Percentiles rank a stretch among this genome's conserved stretches.
Conservation (phyloP, 73 alveolate species). For the Effrenium voratum region DNA sequence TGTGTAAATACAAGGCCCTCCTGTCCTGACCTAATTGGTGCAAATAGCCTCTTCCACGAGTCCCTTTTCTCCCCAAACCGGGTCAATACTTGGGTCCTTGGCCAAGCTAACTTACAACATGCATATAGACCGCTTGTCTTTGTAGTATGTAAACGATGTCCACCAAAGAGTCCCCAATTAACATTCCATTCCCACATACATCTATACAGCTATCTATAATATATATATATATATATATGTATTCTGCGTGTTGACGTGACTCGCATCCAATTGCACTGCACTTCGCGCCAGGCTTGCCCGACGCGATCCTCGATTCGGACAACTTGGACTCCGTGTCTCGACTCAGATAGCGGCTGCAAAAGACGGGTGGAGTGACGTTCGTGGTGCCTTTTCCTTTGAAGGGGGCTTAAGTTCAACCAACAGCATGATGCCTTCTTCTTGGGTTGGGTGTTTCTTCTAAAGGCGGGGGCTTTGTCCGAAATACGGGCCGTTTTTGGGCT, state of each 20-base stretch:
- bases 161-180: neutral
- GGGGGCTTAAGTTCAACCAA: neutral
- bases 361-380: neutral
- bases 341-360: neutral
- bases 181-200: neutral
- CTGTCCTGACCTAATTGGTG: no score
- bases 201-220: neutral
- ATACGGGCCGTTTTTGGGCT: neutral
- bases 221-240: neutral
- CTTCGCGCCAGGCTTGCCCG: neutral
- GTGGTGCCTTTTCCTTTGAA: neutral
- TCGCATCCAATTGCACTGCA: neutral
- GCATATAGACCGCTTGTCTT: neutral
- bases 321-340: slow-evolving; percentile 10
- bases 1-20: no score
- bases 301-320: slow-evolving; percentile 10
- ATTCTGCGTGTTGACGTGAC: neutral
- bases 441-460: neutral
- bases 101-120: neutral
- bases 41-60: no score
- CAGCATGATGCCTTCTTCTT: neutral
- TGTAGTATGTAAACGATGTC: neutral
- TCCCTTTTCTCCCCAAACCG: neutral
- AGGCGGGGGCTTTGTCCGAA: neutral
- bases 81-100: neutral